phyloP scores from a whole-genome alignment of 1,139 yeast species.

The Debaryomycetaceae sp. region DNA sequence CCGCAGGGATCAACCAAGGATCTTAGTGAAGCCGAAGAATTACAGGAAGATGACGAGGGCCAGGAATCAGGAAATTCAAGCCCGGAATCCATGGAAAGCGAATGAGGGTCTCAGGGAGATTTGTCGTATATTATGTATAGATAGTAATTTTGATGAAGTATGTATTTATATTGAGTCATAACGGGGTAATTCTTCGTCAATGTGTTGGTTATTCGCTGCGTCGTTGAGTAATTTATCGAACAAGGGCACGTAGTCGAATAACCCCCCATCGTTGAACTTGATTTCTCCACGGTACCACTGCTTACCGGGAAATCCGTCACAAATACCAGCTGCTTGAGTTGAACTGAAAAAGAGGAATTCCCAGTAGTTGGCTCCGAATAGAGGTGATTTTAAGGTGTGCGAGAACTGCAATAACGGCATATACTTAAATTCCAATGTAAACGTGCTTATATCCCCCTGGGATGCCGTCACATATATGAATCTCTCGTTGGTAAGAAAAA shows the following conservation, averaged over 20 bases:
- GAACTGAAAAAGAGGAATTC: slow-evolving; percentile 38
- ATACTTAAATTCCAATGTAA: slow-evolving; percentile 27
- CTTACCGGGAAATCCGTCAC: slow-evolving; percentile 40
- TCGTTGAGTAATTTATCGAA: slow-evolving; percentile 29
- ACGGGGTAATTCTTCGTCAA: slow-evolving; percentile 45
- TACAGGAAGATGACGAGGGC: not conserved
- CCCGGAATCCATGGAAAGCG: not conserved
- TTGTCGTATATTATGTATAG: not conserved
- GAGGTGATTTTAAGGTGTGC: slow-evolving; percentile 45
- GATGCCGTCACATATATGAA: slow-evolving; percentile 34
- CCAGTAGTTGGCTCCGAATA: slow-evolving; percentile 57
- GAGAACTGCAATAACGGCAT: slow-evolving; percentile 24
- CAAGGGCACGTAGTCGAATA: slow-evolving; percentile 32
- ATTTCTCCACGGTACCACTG: slow-evolving; percentile 37
- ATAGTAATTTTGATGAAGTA: not conserved
- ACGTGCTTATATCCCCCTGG: slow-evolving; percentile 38
- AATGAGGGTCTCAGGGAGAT: not conserved
- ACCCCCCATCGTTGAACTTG: slow-evolving; percentile 48
- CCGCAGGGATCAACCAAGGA: slow-evolving; percentile 12
- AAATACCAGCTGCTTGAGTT: slow-evolving; percentile 21
- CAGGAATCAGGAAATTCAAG: not conserved
- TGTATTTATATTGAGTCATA: slow-evolving; percentile 15
- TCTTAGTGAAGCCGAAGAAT: slow-evolving; percentile 16
- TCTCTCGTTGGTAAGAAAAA: slow-evolving; percentile 36
- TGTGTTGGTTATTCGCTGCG: slow-evolving; percentile 31